Evolutionary conservation across 176 grass and related monocot genomes (phyloP).

Genomic region (Carex scoparia): DNA sequence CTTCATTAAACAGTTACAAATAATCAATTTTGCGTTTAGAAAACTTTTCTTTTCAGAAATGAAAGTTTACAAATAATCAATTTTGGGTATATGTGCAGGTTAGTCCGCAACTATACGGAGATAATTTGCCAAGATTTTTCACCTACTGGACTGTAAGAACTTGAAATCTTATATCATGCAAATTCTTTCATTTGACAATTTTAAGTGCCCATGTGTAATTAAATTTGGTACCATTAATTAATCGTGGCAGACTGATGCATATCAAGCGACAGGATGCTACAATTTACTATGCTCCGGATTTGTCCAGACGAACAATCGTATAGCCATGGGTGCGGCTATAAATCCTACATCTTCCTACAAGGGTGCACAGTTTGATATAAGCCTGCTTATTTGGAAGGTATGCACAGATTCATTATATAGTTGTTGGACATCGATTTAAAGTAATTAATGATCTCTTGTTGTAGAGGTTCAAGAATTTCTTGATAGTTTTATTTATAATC

Average conservation of each 20-base stretch:
- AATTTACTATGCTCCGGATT: constrained; percentile 92
- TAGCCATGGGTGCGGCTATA: constrained; percentile 93
- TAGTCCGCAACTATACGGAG: constrained; percentile 86
- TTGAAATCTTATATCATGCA: background rate
- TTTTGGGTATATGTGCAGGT: constrained; percentile 37
- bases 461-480: too few species aligned
- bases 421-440: too few species aligned
- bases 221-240: background rate
- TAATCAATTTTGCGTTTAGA: too few species aligned
- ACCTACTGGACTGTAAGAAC: constrained; percentile 84
- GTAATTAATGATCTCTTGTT: too few species aligned
- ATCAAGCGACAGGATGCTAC: constrained; percentile 93
- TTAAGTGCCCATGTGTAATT: too few species aligned
- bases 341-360: constrained; percentile 63
- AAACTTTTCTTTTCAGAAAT: too few species aligned
- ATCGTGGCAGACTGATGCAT: constrained; percentile 56
- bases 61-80: background rate
- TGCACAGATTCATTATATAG: too few species aligned
- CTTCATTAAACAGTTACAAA: too few species aligned
- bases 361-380: constrained; percentile 75
- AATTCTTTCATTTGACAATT: too few species aligned
- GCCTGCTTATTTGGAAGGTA: constrained; percentile 87
- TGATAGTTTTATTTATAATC: too few species aligned
- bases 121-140: constrained; percentile 80
- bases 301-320: constrained; percentile 80